Evolutionary conservation across 106 monocot species (phyloP).

Genomic region (Ottelia alismoides): DNA sequence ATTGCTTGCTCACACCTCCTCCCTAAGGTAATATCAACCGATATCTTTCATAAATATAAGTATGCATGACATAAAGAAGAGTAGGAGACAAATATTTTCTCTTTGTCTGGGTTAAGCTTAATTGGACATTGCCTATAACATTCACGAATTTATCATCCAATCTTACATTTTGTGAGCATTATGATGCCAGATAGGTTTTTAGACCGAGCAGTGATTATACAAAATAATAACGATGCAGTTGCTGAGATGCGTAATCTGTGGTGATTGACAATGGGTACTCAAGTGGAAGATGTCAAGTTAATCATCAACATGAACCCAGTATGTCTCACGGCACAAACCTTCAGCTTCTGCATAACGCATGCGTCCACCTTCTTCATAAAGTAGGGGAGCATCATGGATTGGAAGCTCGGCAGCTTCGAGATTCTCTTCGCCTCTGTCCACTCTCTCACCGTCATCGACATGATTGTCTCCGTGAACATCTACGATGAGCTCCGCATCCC

Average conservation of each 20-base stretch:
- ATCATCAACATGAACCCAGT: constrained; percentile 42
- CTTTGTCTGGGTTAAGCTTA: not conserved
- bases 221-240: not conserved
- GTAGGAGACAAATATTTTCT: not conserved
- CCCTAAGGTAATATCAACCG: constrained; percentile 17
- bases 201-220: constrained; percentile 26
- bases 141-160: not conserved
- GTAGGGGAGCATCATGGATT: constrained; percentile 50
- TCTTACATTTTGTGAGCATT: not conserved
- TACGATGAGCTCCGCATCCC: constrained; percentile 70
- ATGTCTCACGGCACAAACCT: constrained; percentile 43
- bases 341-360: constrained; percentile 48
- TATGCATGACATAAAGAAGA: not conserved
- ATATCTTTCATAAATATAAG: not conserved
- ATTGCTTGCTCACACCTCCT: constrained; percentile 36
- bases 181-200: constrained; percentile 44
- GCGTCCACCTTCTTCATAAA: constrained; percentile 78
- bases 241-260: constrained; percentile 14
- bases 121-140: not conserved
- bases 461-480: constrained; percentile 38
- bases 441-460: constrained; percentile 42
- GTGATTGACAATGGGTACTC: constrained; percentile 63
- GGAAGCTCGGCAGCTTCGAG: constrained; percentile 26
- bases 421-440: constrained; percentile 57
- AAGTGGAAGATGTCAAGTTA: constrained; percentile 68